Evolutionary conservation across 2,329 filamentous ascomycete genomes (phyloP), one percentile per base, ranked within the genome.

Genomic region (Aspergillus sp.): DNA sequence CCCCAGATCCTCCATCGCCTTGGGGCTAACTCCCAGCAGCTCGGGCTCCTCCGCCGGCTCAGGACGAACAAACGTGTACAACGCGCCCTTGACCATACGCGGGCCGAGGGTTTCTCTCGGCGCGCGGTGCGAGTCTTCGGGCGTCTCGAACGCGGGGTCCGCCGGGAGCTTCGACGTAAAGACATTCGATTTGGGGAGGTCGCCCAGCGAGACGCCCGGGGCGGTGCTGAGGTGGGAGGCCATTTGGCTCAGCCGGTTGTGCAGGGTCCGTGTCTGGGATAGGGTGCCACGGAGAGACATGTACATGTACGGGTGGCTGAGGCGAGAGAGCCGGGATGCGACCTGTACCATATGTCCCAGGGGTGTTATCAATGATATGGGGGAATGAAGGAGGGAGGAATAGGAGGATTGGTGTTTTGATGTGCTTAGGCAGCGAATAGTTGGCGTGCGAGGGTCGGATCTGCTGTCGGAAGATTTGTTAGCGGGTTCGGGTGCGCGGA

Each of bases 31-130:
- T 5, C 84, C 88, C 1, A 97, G 81, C 14, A 99, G 78, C 66
- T 97, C 89, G 0, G 91, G 84, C 19, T 88, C 82, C 57, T 86
- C 78, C 21, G 86, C 81, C 17, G 79, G 73, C 64, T 93, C 88
- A 0, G 94, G 94, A 3, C 91, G 85, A 17, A 99, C 91, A 79
- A 87, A 99, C 7, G 92, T 96, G 74, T 89, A 99, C 47, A 93
- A 75, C 3, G 94, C 93, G 54, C 86, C 84, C 67, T 87, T 90
- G 38, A 99, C 94, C 70, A 91, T 80, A 45, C 92, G 88, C 14
- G 94, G 93, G 0, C 83, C 81, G 45, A 97, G 86, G 32, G 87
- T 76, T 52, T 88, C 81, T 63, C 93, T 85, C 1, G 91, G 87
- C 1, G 90, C 91, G 61, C 84, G 82, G 71, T 97, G 90, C 0